Evolutionary conservation across 192 early-diverging fungal genomes (phyloP), one percentile per base, ranked within the genome.

Genomic region (Backusella circina): DNA sequence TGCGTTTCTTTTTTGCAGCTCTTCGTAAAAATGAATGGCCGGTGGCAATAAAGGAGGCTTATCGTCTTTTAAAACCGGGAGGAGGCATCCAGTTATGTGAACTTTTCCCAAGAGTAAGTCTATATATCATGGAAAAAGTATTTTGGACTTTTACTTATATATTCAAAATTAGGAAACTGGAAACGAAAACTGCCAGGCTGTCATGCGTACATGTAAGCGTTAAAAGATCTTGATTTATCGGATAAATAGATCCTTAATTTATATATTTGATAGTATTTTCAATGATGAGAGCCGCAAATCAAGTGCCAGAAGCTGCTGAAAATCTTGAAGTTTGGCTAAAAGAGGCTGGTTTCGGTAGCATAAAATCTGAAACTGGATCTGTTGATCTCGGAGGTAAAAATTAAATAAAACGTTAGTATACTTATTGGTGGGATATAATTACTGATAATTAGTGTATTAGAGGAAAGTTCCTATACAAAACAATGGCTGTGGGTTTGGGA

Each of bases 21-120:
- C 30, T 75, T 18, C 61, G 30, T 18, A 50, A 32, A n/a, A 28
- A 71, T 3, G 33, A 81, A 39, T 81, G 73, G 64, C 61, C 57
- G 1, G 5, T 41, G 26, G 67, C 70, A 1, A 10, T 81, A 7
- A 36, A 39, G 16, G 72, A 78, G 16, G 12, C 71, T 5, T 36
- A 65, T n/a, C 65, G 73, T n/a, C 66, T 78, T 28, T 28, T 81
- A 1, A 81, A 78, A 15, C 72, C 76, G 13, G 73, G 73, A 30
- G 80, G 80, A 33, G 51, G 39, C 16, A 30, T 78, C 4, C 70
- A 78, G 44, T 66, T 73, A 2, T 70, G 70, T 57, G 80, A 81
- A 30, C 38, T 33, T 21, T 38, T 50, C 12, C 47, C 26, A 32
- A 71, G 32, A 9, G 70, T 71, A 71, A 50, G 41, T 31, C 10